Evolutionary conservation across 2,329 filamentous ascomycete genomes (phyloP), one percentile per base, ranked within the genome.

Genomic region (Colletotrichum sp.): DNA sequence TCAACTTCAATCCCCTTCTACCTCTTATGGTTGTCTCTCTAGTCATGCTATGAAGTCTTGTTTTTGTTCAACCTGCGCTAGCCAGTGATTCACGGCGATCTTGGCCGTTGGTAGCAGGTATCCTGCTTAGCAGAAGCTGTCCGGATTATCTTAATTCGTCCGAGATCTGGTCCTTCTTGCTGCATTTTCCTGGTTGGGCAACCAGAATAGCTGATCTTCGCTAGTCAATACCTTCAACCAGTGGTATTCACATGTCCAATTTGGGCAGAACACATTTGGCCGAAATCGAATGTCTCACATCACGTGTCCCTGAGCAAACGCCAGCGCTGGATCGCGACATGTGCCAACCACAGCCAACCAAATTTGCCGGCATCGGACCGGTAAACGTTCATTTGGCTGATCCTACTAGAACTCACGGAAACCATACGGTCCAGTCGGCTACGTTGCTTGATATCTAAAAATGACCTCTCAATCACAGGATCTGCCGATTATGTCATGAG

Each of bases 121-220:
- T n/a, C 44, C 0, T 1, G 0, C 44, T 7, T 0, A 12, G 9
- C 44, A 12, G 7, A 49, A 21, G 39, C 18, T 9, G 6, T 3
- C 3, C 39, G 2, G 6, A 4, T 52, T 52, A 0, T 21, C n/a
- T 52, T 1, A 13, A 4, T 21, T 0, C 44, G 44, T 52, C 44
- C 10, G n/a, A 0, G 10, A 21, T 8, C n/a, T 52, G 10, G 3
- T 7, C 44, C 1, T 13, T 8, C n/a, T 21, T 52, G 4, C n/a
- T 21, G 44, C 44, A 13, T 52, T 52, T 21, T 21, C n/a, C 44
- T 24, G 10, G 44, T 24, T 13, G n/a, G 44, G 44, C 10, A 52
- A 52, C n/a, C 44, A 5, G n/a, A 52, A 52, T 52, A 2, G 12
- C 44, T 13, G 44, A 52, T 52, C 44, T 21, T 52, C n/a, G 44